A percentile compares a stretch with the other conserved stretches of the same genome.
Conservation (phyloP, 1,139 yeast species). For the Blastobotrys capitulatus region DNA sequence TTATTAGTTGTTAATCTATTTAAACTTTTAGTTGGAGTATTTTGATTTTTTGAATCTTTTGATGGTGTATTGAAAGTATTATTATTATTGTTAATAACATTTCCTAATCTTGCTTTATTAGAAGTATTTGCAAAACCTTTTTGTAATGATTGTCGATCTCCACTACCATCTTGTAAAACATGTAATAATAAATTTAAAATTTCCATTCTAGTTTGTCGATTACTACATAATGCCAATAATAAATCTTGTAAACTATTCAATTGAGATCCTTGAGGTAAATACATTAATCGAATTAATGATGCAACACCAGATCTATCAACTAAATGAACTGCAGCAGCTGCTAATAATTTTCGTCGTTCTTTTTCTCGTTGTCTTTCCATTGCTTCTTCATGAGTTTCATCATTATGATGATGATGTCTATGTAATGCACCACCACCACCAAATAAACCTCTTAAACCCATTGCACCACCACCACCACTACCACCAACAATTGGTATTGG, state of each 20-base stretch:
- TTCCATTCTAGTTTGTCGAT: constrained; percentile 74
- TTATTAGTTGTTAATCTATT: constrained; percentile 25
- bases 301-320: constrained; percentile 76
- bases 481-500: neutral
- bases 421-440: neutral
- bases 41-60: constrained; percentile 13
- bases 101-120: constrained; percentile 25
- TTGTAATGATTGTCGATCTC: constrained; percentile 57
- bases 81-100: neutral
- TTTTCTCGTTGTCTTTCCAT: constrained; percentile 12
- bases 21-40: neutral
- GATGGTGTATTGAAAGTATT: constrained; percentile 9
- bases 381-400: neutral
- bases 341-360: constrained; percentile 21
- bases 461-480: neutral
- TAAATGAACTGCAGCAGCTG: constrained; percentile 43
- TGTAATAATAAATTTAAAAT: constrained; percentile 65
- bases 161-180: constrained; percentile 68
- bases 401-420: neutral
- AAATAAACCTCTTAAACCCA: no score
- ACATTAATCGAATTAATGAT: constrained; percentile 62
- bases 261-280: constrained; percentile 59
- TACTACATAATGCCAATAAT: constrained; percentile 62
- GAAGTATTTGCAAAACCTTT: constrained; percentile 57
- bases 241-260: constrained; percentile 64